Percentiles rank a stretch among this genome's conserved stretches.
Conservation (phyloP, 768 basidiomycete species). For the Coprinopsis cinerea region DNA sequence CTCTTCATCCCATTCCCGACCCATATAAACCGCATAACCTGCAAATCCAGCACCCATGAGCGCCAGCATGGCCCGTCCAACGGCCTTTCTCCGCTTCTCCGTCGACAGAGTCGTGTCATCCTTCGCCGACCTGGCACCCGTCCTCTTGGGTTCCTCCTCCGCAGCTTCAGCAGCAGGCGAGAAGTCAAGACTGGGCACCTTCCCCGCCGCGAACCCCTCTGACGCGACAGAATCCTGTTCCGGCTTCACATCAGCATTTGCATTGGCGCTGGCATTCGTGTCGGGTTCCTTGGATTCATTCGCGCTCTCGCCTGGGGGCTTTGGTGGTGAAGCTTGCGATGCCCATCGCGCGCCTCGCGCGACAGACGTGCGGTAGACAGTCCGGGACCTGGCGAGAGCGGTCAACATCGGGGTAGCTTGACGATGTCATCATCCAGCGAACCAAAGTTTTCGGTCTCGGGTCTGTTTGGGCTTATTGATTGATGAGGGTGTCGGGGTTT, state of each 20-base stretch:
- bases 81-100: slow-evolving; percentile 59
- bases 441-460: slow-evolving; percentile 13
- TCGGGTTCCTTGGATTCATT: slow-evolving; percentile 5
- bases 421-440: background rate
- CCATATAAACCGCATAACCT: slow-evolving; percentile 57
- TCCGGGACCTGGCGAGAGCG: slow-evolving; percentile 25
- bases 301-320: slow-evolving; percentile 12
- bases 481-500: slow-evolving; percentile 1
- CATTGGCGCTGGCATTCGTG: too few species aligned
- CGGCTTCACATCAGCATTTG: too few species aligned
- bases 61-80: slow-evolving; percentile 50
- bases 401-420: slow-evolving; percentile 21
- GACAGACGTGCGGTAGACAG: slow-evolving; percentile 26
- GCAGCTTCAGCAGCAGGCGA: slow-evolving; percentile 47
- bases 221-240: slow-evolving; percentile 13
- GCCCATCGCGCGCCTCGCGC: slow-evolving; percentile 29
- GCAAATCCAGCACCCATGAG: slow-evolving; percentile 52
- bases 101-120: slow-evolving; percentile 73
- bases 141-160: slow-evolving; percentile 40
- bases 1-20: slow-evolving; percentile 71
- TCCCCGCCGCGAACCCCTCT: slow-evolving; percentile 12
- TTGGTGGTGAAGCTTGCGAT: slow-evolving; percentile 24
- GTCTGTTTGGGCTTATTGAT: slow-evolving; percentile 12
- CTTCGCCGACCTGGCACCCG: slow-evolving; percentile 74
- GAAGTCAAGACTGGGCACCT: slow-evolving; percentile 58